Evolutionary conservation across 1,284 basidiomycete species (phyloP).

Genomic region (Ganoderma lucidum): DNA sequence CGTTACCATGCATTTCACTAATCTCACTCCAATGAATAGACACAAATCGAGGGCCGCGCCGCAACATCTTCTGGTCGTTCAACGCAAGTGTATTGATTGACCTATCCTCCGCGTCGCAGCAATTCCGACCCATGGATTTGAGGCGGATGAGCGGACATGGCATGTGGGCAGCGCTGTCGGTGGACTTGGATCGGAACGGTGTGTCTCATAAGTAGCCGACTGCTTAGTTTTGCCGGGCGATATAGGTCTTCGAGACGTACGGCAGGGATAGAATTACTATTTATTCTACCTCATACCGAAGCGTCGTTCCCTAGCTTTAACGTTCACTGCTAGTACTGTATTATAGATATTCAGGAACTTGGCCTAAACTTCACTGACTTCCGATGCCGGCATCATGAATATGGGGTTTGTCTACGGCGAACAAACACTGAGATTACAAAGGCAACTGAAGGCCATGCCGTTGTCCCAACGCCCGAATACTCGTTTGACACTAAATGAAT

Average conservation of each 20-base stretch:
- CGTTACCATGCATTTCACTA: neutral
- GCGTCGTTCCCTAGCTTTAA: neutral
- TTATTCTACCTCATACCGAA: neutral
- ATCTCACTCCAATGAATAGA: constrained; percentile 12
- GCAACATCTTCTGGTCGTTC: neutral
- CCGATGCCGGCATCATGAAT: neutral
- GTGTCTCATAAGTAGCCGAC: neutral
- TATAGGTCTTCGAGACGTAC: neutral
- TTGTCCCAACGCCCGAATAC: neutral
- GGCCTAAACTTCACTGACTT: neutral
- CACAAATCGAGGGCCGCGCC: neutral
- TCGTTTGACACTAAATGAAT: no score
- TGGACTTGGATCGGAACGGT: neutral
- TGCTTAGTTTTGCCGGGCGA: neutral
- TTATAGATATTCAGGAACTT: neutral
- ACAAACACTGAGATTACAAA: neutral
- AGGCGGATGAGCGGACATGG: neutral
- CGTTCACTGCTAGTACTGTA: neutral
- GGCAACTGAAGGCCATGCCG: neutral
- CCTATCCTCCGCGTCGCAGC: neutral
- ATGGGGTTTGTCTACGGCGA: neutral
- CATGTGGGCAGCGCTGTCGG: neutral
- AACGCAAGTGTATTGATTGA: neutral
- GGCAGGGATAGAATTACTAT: neutral
- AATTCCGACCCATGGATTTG: neutral